Base-by-base conservation (phyloP, 108 stramenopile species). In the Fistulifera pelliculosa region DNA sequence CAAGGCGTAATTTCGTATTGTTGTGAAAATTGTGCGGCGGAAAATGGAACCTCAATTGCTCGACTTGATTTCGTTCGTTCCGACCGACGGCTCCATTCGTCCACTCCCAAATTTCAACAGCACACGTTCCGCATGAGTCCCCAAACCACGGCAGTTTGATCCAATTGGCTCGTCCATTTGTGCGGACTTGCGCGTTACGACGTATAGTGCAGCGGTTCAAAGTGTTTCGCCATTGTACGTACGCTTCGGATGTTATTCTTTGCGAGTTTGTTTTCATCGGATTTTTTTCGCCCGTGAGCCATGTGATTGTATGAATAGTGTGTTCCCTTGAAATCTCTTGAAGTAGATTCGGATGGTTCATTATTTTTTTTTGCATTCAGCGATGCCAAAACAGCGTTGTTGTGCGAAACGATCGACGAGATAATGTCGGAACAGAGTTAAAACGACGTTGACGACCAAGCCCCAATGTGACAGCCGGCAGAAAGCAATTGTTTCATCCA, bases 51-150 rank as follows among this genome's bases (percentile, higher is more conserved):
- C 81, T 70, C 15, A 79, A 38, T 5, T 50, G 27, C 60, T 83
- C 81, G 38, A 55, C 60, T 35, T 28, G 40, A 39, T 58, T 76
- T 14, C 72, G 57, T n/a, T n/a, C n/a, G n/a, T 44, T 70, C 64
- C 14, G 21, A 27, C 8, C n/a, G n/a, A n/a, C n/a, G n/a, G 81
- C 75, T 47, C 61, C 49, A 17, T 76, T 49, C n/a, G 42, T 25
- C 16, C 49, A 48, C 13, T 53, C 31, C 23, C 75, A 6, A 35
- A 35, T 35, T 67, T 80, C 74, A 1, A 83, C 77, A 0, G 81
- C 81, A 53, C 81, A 83, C 1, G 81, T 83, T 0, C 81, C 81
- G 56, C 81, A 83, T n/a, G n/a, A 0, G 81, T 83, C 13, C 81
- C 77, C 1, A 83, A 54, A 28, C 81, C 81, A 23, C 77, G 64